phyloP scores from a whole-genome alignment of 108 stramenopile genomes.

The Craspedostauros australis region DNA sequence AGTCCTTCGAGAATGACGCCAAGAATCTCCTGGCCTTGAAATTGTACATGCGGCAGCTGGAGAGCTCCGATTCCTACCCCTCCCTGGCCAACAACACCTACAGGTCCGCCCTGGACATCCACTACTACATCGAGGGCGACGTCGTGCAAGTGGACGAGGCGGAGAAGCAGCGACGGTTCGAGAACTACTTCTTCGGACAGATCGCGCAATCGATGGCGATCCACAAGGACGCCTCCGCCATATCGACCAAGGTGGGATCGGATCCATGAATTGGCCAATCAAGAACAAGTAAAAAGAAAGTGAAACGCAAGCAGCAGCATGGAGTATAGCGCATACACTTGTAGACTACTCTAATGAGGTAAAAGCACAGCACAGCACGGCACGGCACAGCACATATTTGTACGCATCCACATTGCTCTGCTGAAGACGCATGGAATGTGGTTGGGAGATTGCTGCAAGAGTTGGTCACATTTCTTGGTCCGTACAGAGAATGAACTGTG shows the following conservation, averaged over 20 bases:
- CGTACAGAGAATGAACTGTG: no score
- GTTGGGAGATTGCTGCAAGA: no score
- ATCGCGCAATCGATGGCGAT: slow-evolving; percentile 67
- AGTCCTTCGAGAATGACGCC: slow-evolving; percentile 76
- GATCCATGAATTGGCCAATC: not conserved
- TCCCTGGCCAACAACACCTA: slow-evolving; percentile 15
- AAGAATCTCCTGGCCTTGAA: slow-evolving; percentile 57
- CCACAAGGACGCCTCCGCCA: slow-evolving; percentile 46
- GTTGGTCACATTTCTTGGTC: no score
- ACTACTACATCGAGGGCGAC: slow-evolving; percentile 41
- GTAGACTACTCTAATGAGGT: no score
- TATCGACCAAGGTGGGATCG: slow-evolving; percentile 17
- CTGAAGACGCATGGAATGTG: no score
- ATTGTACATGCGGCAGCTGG: slow-evolving; percentile 66
- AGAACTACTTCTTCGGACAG: slow-evolving; percentile 81
- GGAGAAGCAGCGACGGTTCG: slow-evolving; percentile 78
- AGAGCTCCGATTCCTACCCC: slow-evolving; percentile 22
- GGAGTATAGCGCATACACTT: no score
- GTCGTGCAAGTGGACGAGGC: slow-evolving; percentile 82
- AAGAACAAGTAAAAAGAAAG: no score
- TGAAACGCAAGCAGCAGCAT: no score
- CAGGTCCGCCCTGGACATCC: slow-evolving; percentile 77
- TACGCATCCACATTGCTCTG: no score
- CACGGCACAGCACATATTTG: no score
- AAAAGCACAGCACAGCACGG: no score